Evolutionary conservation across 1,284 basidiomycete species (phyloP).

Genomic region (Trichosporon coremiiforme): DNA sequence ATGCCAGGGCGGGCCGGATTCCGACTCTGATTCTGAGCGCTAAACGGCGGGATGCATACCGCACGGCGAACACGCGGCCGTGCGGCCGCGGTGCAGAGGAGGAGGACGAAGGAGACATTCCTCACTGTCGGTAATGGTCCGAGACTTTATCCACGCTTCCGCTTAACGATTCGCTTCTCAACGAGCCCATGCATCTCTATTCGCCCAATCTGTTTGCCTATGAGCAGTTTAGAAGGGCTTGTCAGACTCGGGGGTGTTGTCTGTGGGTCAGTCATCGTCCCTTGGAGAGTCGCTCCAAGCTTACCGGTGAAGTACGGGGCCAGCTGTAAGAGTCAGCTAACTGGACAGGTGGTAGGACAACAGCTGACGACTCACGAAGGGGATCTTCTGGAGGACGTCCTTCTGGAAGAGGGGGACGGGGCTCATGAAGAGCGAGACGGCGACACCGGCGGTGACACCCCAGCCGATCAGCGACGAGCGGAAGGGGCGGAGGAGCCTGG

Average conservation of each 20-base stretch:
- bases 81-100: neutral
- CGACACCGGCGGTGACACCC: conserved; percentile 50
- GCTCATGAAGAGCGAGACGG: conserved; percentile 52
- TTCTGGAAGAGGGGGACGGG: conserved; percentile 54
- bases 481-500: conserved; percentile 45
- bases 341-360: too few relatives aligned
- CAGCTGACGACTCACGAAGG: conserved; percentile 41
- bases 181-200: conserved; percentile 20
- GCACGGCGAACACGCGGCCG: neutral
- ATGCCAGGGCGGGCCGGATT: neutral
- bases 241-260: conserved; percentile 55
- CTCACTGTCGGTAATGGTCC: neutral
- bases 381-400: conserved; percentile 54
- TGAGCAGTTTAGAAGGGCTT: conserved; percentile 53
- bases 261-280: conserved; percentile 30
- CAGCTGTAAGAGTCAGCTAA: conserved; percentile 33
- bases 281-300: neutral
- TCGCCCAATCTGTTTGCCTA: conserved; percentile 13
- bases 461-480: conserved; percentile 43
- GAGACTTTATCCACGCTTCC: neutral
- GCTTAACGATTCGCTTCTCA: conserved; percentile 5
- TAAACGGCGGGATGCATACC: neutral
- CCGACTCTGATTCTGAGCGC: neutral
- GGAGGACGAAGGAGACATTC: neutral
- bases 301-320: conserved; percentile 43